Percentiles rank a stretch among this genome's conserved stretches.
Conservation (phyloP, 768 basidiomycete species). For the Lentinus brumalis region DNA sequence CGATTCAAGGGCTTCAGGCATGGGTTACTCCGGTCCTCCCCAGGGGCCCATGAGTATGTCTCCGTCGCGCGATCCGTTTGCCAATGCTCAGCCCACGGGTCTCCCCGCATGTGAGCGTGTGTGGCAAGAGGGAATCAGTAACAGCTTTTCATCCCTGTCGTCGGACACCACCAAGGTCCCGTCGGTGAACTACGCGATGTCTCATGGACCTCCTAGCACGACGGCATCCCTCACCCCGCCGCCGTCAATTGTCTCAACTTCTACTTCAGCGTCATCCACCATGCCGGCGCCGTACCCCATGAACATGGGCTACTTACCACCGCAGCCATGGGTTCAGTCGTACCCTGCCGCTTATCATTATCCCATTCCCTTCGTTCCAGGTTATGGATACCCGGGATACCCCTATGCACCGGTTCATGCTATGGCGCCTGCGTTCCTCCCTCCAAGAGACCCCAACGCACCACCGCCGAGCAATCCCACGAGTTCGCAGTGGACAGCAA, state of each 20-base stretch:
- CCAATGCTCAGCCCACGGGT: no score
- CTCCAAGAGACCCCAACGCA: neutral
- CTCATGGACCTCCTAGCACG: constrained; percentile 26
- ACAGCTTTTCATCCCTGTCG: constrained; percentile 9
- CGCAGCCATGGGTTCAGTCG: constrained; percentile 54
- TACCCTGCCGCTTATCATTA: constrained; percentile 55
- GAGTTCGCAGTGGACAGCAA: neutral
- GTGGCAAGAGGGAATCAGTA: neutral
- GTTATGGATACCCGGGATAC: constrained; percentile 37
- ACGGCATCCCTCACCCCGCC: constrained; percentile 39
- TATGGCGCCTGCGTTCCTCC: neutral
- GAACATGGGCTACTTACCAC: constrained; percentile 40
- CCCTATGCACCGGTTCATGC: neutral
- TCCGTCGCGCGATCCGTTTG: neutral
- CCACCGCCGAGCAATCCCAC: neutral
- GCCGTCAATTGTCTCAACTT: constrained; percentile 31
- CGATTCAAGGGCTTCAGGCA: no score
- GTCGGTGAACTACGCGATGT: constrained; percentile 26
- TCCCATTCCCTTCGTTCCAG: constrained; percentile 50
- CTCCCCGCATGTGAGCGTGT: no score
- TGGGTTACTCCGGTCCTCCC: no score
- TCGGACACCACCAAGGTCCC: constrained; percentile 16
- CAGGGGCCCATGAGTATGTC: neutral
- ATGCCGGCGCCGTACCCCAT: constrained; percentile 38
- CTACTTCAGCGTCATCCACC: constrained; percentile 33